Base-by-base conservation (phyloP, 805 yeast species). In the Ogataea chonburiensis region DNA sequence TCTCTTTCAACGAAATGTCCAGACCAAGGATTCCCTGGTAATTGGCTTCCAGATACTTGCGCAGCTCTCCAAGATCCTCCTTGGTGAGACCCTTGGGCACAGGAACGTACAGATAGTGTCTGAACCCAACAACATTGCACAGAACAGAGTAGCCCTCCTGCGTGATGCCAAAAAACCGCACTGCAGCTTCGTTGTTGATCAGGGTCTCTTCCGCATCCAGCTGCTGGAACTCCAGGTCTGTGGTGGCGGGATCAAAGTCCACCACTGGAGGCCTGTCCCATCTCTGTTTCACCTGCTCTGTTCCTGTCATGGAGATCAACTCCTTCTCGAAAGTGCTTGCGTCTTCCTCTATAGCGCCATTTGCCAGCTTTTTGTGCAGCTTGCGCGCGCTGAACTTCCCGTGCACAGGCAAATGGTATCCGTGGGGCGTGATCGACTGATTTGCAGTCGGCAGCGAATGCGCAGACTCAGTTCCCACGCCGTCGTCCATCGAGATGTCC, bases 151-250 rank as follows among this genome's bases (percentile, higher is more conserved):
- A 67, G 4, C 99, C 99, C 38, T 77, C 81, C 40, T 70, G 75
- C 1, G 98, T 88, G 24, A 94, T 88, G 39, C 99, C 99, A 60
- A 89, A 93, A 54, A 94, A 82, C 37, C 96, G 73, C 0, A 89
- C 85, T 2, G 77, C 71, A 0, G 83, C 74, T 17, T 73, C 67
- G 11, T 77, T 79, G 23, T 75, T 74, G 7, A 74, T 56, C 18
- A 63, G 56, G 3, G 85, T 74, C 52, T 93, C 98, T 53, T 93
- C 98, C 1, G 95, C 96, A 59, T 93, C 98, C 50, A 93, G 67
- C 54, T 93, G 98, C 60, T 93, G 98, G 58, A 89, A 89, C 1
- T 73, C 69, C 17, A 84, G 69, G 50, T 82, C 88, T 24, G 58
- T 55, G 1, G 58, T 56, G 1, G 52, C 49, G 2, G 81, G 71